Percentiles rank a stretch among this genome's conserved stretches.
Conservation (phyloP, 192 early-diverging fungal genomes). For the Gamsiella multidivaricata region DNA sequence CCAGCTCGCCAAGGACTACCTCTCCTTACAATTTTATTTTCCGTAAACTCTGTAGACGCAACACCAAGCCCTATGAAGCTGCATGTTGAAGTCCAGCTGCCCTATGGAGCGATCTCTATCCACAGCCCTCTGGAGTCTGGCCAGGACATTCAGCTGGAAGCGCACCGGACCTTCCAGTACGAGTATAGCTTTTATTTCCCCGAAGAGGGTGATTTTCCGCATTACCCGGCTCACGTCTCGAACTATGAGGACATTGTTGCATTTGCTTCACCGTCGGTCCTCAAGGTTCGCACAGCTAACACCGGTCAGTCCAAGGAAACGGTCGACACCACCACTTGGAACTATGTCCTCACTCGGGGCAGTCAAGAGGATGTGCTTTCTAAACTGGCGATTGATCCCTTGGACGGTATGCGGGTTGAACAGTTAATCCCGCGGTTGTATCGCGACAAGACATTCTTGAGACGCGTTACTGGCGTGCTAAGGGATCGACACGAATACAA, state of each 20-base stretch:
- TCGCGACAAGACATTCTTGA: conserved; percentile 15
- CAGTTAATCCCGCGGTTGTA: conserved; percentile 38
- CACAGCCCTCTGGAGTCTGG: conserved; percentile 6
- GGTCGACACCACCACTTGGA: conserved; percentile 24
- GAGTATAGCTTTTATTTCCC: conserved; percentile 62
- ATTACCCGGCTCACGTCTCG: conserved; percentile 54
- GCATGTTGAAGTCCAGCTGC: conserved; percentile 56
- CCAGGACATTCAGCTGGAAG: conserved; percentile 29
- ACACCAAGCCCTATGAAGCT: conserved; percentile 50
- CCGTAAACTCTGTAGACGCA: conserved; percentile 40
- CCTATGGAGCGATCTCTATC: conserved; percentile 54
- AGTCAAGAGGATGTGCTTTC: conserved; percentile 18
- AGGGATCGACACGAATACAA: conserved; percentile 37
- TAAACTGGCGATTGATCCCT: conserved; percentile 20
- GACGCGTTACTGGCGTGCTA: conserved; percentile 38
- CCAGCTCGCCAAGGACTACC: too few relatives aligned
- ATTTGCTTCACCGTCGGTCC: conserved; percentile 19
- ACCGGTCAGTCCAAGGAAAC: neutral
- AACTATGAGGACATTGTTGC: conserved; percentile 43
- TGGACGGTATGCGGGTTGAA: conserved; percentile 27
- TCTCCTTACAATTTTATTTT: neutral
- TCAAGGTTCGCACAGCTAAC: conserved; percentile 19
- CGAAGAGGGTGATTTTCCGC: conserved; percentile 47
- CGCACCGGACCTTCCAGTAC: conserved; percentile 38
- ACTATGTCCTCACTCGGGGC: conserved; percentile 18